Conservation (phyloP, 805 yeast genomes). For the Clavispora fructus region DNA sequence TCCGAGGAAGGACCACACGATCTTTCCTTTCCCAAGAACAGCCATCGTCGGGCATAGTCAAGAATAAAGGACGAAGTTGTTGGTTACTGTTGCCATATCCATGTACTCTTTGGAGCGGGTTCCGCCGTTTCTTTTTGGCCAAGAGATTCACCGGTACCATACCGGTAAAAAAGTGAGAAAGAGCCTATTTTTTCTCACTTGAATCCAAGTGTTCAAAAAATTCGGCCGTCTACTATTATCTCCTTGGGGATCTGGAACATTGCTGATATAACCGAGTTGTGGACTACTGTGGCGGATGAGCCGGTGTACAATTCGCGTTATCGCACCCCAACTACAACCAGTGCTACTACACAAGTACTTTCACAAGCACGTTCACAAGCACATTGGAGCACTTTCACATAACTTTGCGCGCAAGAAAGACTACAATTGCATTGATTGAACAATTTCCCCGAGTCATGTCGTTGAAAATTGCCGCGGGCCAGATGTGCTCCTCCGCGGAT, state of each 20-base stretch:
- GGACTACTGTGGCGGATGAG: not conserved
- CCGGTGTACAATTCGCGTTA: not conserved
- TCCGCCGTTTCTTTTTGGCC: constrained; percentile 47
- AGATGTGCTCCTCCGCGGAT: constrained; percentile 68
- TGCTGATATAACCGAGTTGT: constrained; percentile 50
- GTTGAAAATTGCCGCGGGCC: constrained; percentile 70
- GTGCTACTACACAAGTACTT: no score
- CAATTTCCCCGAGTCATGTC: not conserved
- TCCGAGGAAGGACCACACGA: not conserved
- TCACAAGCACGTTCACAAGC: no score
- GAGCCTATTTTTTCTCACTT: constrained; percentile 51
- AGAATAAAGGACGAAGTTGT: constrained; percentile 9
- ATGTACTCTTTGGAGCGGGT: constrained; percentile 48
- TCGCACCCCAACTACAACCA: no score
- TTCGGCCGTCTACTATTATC: constrained; percentile 14
- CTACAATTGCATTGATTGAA: no score
- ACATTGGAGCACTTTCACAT: no score
- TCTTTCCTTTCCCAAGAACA: no score
- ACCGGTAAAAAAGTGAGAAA: constrained; percentile 47
- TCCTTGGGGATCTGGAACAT: constrained; percentile 48
- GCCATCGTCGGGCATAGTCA: not conserved
- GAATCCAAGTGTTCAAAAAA: constrained; percentile 42
- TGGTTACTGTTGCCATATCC: constrained; percentile 29
- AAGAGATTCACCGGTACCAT: constrained; percentile 46
- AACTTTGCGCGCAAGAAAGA: no score